phyloP scores from a whole-genome alignment of 768 basidiomycete species.

The Dendrothele bispora region DNA sequence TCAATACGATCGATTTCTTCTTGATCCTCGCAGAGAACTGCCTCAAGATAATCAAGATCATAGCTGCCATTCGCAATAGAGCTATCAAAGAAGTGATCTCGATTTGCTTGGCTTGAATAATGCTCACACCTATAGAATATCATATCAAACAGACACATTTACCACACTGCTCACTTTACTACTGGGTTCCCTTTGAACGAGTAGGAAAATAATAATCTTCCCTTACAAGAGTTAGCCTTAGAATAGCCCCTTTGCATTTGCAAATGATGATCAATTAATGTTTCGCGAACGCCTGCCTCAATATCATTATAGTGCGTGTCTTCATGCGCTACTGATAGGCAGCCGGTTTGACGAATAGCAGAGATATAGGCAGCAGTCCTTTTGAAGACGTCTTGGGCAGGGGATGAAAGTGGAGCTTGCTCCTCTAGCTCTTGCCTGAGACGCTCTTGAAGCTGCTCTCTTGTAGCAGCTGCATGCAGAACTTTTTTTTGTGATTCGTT shows the following conservation, averaged over 20 bases:
- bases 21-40: conserved; percentile 14
- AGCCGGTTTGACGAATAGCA: not conserved
- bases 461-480: not conserved
- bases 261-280: not conserved
- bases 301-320: too few species aligned
- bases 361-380: conserved; percentile 1
- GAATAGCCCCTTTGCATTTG: conserved; percentile 7
- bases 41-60: conserved; percentile 20
- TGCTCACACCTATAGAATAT: not conserved
- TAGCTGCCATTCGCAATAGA: conserved; percentile 9
- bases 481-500: not conserved
- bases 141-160: too few species aligned
- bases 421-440: not conserved
- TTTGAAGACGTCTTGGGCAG: not conserved
- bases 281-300: not conserved
- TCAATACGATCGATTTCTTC: conserved; percentile 22
- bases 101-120: not conserved
- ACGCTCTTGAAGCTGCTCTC: not conserved
- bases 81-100: conserved; percentile 12
- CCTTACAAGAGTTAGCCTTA: not conserved
- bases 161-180: not conserved
- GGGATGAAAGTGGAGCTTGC: not conserved
- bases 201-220: not conserved
- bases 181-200: not conserved
- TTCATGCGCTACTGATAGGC: too few species aligned